Base-by-base conservation (phyloP, 768 basidiomycete species). In the Mrakia frigida region DNA sequence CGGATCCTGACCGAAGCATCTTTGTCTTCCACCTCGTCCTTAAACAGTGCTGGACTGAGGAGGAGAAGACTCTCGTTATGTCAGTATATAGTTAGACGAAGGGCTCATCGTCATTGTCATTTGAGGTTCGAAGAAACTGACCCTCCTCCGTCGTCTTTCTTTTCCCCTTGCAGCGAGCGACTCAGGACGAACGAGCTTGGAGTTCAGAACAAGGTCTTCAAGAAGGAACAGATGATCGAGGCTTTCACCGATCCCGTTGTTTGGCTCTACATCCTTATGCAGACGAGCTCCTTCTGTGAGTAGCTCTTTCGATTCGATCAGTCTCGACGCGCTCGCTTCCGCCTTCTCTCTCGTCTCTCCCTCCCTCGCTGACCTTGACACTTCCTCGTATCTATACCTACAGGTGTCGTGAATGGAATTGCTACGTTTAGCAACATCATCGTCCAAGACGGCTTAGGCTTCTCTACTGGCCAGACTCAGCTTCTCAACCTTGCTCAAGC, bases 341-440 rank as follows among this genome's bases (percentile, higher is more conserved):
- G 5, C 11, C 39, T 11, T 41, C 39, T 41, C 39, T 41, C 11
- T 11, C 39, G 5, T 11, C 39, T 41, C 46, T 21, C 21, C 16
- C 46, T 9, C 46, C 46, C 46, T 50, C 18, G 1, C 46, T 50
- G 16, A 50, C 46, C 46, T 50, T 52, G 3, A 73, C 31, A 35
- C 10, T 72, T 18, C 52, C 1, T 6, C 35, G 4, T 18, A 7
- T 56, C 2, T 73, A 4, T 73, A 59, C n/a, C n/a, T 25, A 21
- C 56, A 56, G 56, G 87, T 60, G 86, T 86, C 35, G 86, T 86
- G 0, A 50, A 50, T 50, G 46, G 46, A 18, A 80, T 88, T 43
- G 86, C 86, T 23, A 86, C 86, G 2, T 88, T 87, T 80, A 85
- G 86, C 33, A 87, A 88, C 78, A 85, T 88, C 74, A 87, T 88